A percentile compares a stretch with the other conserved stretches of the same genome.
These are phyloP conservation scores for Inga laurina DNA, from an alignment of 306 rosid genomes.

Conservation along the genomic window DNA sequence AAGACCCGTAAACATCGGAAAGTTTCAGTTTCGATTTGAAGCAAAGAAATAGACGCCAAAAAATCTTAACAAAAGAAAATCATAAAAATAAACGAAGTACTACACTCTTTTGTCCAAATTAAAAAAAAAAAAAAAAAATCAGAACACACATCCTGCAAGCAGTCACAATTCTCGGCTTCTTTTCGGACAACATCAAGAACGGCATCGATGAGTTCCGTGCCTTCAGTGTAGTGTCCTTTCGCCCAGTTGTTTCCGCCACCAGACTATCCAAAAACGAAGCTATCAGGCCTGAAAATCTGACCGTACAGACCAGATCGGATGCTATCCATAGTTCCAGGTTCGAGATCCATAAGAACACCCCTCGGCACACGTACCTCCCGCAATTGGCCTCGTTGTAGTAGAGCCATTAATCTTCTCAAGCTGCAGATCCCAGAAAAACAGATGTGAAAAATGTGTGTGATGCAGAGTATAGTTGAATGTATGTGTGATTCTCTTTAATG, in stretches of 20 bases:
- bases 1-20: not conserved
- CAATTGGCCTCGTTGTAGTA: slow-evolving; percentile 79
- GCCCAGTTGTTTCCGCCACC: not conserved
- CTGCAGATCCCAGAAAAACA: slow-evolving; percentile 40
- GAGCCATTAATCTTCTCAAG: slow-evolving; percentile 78
- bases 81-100: not conserved
- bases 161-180: not conserved
- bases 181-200: not conserved
- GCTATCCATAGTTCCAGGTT: slow-evolving; percentile 37
- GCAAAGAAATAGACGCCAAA: not conserved
- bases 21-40: not conserved
- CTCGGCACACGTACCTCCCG: slow-evolving; percentile 67
- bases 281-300: slow-evolving; percentile 8
- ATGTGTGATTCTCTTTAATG: slow-evolving; percentile 23
- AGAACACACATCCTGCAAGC: slow-evolving; percentile 13
- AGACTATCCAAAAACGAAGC: not conserved
- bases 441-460: not conserved
- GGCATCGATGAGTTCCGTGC: not conserved
- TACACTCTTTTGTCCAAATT: too few relatives aligned
- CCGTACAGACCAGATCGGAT: not conserved
- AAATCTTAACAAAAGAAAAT: not conserved
- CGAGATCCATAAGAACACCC: slow-evolving; percentile 82
- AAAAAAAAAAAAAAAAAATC: not conserved
- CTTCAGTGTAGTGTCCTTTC: not conserved
- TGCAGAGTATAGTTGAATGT: slow-evolving; percentile 17